Conservation (phyloP, 345 rosid species). For the Gossypium australe region DNA sequence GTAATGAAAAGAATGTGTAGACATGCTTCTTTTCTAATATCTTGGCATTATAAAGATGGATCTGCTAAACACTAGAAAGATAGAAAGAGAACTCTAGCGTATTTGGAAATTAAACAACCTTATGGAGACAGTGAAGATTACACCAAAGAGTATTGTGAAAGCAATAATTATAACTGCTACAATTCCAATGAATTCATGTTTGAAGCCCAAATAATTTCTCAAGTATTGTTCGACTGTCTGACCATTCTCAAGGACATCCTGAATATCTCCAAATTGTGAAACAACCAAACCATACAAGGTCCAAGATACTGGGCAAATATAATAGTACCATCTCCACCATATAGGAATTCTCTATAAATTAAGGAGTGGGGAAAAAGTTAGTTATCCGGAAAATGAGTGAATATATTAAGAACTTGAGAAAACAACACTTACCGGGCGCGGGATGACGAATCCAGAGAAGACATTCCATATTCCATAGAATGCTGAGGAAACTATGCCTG, state of each 20-base stretch:
- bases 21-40: neutral
- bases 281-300: slow-evolving; percentile 41
- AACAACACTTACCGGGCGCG: slow-evolving; percentile 38
- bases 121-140: slow-evolving; percentile 11
- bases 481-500: slow-evolving; percentile 46
- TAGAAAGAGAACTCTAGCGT: slow-evolving; percentile 6
- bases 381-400: neutral
- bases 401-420: neutral
- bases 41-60: neutral
- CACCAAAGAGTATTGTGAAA: slow-evolving; percentile 14
- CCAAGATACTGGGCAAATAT: slow-evolving; percentile 43
- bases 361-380: neutral
- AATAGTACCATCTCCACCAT: slow-evolving; percentile 58
- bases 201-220: slow-evolving; percentile 11
- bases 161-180: slow-evolving; percentile 13
- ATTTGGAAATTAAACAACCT: slow-evolving; percentile 21
- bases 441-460: slow-evolving; percentile 58
- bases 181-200: slow-evolving; percentile 14
- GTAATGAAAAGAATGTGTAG: too few relatives aligned
- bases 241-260: neutral
- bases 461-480: slow-evolving; percentile 53
- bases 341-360: slow-evolving; percentile 33
- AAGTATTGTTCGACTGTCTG: slow-evolving; percentile 14
- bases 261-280: slow-evolving; percentile 38
- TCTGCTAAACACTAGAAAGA: neutral